A percentile compares a stretch with the other conserved stretches of the same genome.
Evolutionary conservation across 2,329 filamentous ascomycete genomes (phyloP).

Genomic region (Corynespora cassiicola): DNA sequence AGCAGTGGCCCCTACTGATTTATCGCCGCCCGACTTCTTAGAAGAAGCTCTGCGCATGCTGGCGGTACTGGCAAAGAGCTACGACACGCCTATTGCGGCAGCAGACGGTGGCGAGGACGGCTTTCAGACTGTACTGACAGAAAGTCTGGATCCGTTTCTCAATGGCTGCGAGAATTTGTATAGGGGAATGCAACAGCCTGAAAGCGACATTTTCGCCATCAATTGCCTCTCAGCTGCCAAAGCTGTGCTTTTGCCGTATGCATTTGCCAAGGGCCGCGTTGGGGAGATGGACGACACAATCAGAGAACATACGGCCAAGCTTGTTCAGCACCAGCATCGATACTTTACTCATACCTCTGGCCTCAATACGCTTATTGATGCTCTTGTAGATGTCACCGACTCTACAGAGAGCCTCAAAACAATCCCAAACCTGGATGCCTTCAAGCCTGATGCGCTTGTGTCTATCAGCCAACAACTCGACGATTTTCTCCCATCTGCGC

Average conservation of each 20-base stretch:
- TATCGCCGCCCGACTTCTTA: conserved; percentile 81
- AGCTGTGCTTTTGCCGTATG: conserved; percentile 62
- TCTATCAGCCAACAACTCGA: conserved; percentile 79
- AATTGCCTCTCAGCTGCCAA: conserved; percentile 72
- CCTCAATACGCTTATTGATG: conserved; percentile 67
- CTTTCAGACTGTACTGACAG: conserved; percentile 76
- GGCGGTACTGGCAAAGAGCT: conserved; percentile 80
- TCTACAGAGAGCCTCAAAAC: conserved; percentile 59
- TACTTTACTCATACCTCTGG: conserved; percentile 81
- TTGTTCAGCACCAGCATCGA: conserved; percentile 72
- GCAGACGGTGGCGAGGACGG: conserved; percentile 65
- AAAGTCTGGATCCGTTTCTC: conserved; percentile 87
- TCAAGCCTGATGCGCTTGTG: conserved; percentile 68
- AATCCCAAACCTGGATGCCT: conserved; percentile 61
- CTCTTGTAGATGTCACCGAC: conserved; percentile 56
- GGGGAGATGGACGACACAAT: conserved; percentile 65
- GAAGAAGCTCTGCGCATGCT: conserved; percentile 81
- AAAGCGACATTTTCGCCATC: conserved; percentile 71
- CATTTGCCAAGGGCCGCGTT: conserved; percentile 67
- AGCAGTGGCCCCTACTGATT: conserved; percentile 72
- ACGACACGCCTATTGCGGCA: conserved; percentile 77
- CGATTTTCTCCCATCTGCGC: conserved; percentile 87
- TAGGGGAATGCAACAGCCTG: conserved; percentile 64
- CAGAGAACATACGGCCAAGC: conserved; percentile 59
- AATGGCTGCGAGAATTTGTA: conserved; percentile 75